Conservation (phyloP, 2,329 filamentous ascomycete genomes). For the Leptographium lundbergii region DNA sequence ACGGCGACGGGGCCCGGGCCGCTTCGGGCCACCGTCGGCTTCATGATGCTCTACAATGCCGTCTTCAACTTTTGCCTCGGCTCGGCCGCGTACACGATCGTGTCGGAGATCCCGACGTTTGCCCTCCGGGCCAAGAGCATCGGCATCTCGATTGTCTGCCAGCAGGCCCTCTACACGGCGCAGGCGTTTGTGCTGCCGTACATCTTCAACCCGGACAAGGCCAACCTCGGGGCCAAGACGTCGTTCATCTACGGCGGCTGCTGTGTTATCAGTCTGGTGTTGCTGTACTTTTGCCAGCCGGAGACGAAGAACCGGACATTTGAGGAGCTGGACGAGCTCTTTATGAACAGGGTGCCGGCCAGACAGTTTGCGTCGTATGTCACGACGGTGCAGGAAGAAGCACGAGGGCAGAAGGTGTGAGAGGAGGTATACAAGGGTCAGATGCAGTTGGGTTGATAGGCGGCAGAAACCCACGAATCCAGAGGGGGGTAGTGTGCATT, state of each 20-base stretch:
- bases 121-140: conserved; percentile 27
- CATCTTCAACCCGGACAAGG: conserved; percentile 13
- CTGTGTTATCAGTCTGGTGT: conserved; percentile 15
- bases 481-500: no score
- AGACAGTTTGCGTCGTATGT: conserved; percentile 7
- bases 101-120: conserved; percentile 25
- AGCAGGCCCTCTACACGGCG: conserved; percentile 15
- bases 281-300: conserved; percentile 30
- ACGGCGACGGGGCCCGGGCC: conserved; percentile 7
- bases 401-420: not conserved
- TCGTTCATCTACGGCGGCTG: conserved; percentile 24
- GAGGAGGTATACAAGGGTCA: no score
- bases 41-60: conserved; percentile 26
- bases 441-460: no score
- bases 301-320: conserved; percentile 32
- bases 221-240: conserved; percentile 22
- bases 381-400: not conserved
- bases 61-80: conserved; percentile 28
- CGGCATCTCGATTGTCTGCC: conserved; percentile 22
- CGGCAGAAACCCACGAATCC: no score
- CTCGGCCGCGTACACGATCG: conserved; percentile 23
- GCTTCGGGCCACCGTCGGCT: conserved; percentile 18
- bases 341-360: conserved; percentile 13
- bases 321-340: conserved; percentile 35
- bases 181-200: conserved; percentile 13